Conservation (phyloP, 371 early-diverging fungal species). For the Nematocida homosporus region DNA sequence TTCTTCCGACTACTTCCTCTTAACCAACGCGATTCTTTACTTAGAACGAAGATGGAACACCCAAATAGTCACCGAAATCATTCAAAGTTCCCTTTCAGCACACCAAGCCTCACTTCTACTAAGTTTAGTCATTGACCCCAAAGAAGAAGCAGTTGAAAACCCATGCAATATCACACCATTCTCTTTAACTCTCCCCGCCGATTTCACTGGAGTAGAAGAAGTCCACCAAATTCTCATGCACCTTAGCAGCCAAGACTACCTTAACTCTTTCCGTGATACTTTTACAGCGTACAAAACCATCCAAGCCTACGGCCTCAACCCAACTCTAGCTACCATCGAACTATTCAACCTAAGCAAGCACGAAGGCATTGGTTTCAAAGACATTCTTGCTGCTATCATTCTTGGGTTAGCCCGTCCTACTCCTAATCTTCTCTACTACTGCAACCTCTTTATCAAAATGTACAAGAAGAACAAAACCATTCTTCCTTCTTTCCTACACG, state of each 20-base stretch:
- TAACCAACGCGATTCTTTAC: constrained; percentile 47
- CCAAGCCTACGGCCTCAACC: constrained; percentile 1
- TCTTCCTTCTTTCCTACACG: constrained; percentile 4
- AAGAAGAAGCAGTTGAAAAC: constrained; percentile 34
- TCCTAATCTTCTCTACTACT: neutral
- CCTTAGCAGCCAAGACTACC: neutral
- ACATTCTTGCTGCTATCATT: constrained; percentile 22
- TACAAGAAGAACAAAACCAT: constrained; percentile 9
- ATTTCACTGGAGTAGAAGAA: neutral
- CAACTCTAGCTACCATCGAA: neutral
- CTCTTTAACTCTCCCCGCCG: constrained; percentile 25
- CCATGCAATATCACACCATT: neutral
- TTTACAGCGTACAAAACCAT: constrained; percentile 52
- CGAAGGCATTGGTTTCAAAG: constrained; percentile 2
- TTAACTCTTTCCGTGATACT: constrained; percentile 36
- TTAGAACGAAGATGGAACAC: constrained; percentile 55
- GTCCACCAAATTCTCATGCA: neutral
- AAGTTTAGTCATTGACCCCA: constrained; percentile 14
- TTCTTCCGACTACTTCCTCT: constrained; percentile 28
- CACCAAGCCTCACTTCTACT: neutral
- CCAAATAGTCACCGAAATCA: constrained; percentile 8
- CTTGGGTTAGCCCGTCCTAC: neutral
- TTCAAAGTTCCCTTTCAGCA: neutral
- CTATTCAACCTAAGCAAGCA: constrained; percentile 1
- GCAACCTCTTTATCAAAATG: constrained; percentile 15